phyloP scores from a whole-genome alignment of 2,329 filamentous ascomycete genomes.

The Nigrospora sphaerica region DNA sequence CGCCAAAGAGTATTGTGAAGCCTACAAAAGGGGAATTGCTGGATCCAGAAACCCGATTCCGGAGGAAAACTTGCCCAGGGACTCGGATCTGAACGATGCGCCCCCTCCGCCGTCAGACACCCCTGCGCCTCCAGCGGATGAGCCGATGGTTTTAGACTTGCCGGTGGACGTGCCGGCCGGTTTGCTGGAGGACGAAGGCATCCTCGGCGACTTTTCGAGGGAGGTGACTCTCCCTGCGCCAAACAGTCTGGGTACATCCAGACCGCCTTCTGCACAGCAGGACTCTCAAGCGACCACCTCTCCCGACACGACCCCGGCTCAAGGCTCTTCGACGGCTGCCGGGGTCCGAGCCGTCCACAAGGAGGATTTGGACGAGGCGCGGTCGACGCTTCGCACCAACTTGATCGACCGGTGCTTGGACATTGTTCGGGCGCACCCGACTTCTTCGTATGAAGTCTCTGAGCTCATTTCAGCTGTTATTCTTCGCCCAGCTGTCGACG shows the following conservation, averaged over 20 bases:
- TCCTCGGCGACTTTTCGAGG: not conserved
- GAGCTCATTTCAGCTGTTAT: conserved; percentile 76
- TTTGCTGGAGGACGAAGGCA: conserved; percentile 15
- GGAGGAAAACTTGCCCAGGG: conserved; percentile 16
- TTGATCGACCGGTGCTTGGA: conserved; percentile 88
- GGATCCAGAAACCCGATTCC: conserved; percentile 63
- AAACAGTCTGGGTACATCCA: not conserved
- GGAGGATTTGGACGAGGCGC: conserved; percentile 73
- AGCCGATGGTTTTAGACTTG: conserved; percentile 18
- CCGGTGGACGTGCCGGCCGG: conserved; percentile 12
- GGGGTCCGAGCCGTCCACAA: conserved; percentile 44
- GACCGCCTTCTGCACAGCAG: conserved; percentile 11
- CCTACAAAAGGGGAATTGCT: conserved; percentile 49
- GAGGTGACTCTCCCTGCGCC: not conserved
- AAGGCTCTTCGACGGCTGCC: conserved; percentile 7
- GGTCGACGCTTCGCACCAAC: conserved; percentile 64
- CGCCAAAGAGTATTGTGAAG: conserved; percentile 69
- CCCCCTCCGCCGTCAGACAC: conserved; percentile 22
- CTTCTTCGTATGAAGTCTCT: conserved; percentile 83
- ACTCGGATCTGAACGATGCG: conserved; percentile 11
- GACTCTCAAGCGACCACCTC: conserved; percentile 16
- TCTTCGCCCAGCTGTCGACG: conserved; percentile 47
- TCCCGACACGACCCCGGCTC: conserved; percentile 13
- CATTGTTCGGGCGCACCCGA: conserved; percentile 79
- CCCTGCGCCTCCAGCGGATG: conserved; percentile 8